phyloP scores from a whole-genome alignment of 305 asterid genomes.

The Fraxinus ornus region DNA sequence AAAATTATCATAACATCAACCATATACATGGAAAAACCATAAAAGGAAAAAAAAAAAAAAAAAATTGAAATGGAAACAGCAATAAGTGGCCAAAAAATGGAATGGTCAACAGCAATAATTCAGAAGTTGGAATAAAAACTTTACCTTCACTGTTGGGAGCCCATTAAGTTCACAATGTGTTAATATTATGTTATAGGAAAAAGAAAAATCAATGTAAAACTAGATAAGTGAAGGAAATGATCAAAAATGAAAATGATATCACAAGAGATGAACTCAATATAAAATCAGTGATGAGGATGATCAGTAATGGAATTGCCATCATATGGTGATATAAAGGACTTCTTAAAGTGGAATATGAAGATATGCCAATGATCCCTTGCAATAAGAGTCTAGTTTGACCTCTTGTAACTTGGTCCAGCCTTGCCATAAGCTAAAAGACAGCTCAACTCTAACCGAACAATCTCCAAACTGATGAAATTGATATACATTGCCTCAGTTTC shows the following conservation, averaged over 20 bases:
- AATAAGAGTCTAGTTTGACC: conserved; percentile 7
- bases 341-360: not conserved
- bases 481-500: not conserved
- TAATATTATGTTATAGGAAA: not conserved
- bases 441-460: not conserved
- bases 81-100: not conserved
- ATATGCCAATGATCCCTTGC: conserved; percentile 3
- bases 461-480: not conserved
- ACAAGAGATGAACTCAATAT: not conserved
- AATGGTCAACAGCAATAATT: not conserved
- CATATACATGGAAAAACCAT: not conserved
- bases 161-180: not conserved
- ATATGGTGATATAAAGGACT: not conserved
- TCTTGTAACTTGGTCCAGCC: conserved; percentile 3
- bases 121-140: not conserved
- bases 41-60: not conserved
- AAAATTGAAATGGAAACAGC: not conserved
- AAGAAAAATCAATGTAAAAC: not conserved
- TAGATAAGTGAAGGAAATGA: not conserved
- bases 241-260: not conserved
- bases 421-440: not conserved
- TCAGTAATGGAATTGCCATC: not conserved
- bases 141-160: not conserved
- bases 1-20: not conserved
- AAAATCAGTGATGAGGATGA: not conserved